Evolutionary conservation across 2,329 filamentous ascomycete genomes (phyloP).

Genomic region (Dryadomyces sulphureus): DNA sequence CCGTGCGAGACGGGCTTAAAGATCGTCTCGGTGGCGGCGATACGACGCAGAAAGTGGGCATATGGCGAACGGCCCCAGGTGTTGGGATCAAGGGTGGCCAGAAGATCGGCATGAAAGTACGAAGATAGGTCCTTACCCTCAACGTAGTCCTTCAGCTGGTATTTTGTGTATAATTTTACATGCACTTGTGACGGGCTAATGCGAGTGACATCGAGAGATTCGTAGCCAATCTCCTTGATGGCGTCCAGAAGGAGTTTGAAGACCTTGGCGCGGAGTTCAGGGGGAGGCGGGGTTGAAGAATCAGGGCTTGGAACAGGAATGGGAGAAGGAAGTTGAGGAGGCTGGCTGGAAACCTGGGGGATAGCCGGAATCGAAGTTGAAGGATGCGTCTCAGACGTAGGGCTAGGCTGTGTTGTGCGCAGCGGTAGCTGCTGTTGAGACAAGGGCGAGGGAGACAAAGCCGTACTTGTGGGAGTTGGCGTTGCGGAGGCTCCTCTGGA

Average conservation of each 20-base stretch:
- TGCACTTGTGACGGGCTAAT: conserved; percentile 17
- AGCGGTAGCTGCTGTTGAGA: neutral
- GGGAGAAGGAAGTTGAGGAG: no score
- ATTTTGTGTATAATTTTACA: conserved; percentile 20
- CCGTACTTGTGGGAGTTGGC: no score
- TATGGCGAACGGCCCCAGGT: conserved; percentile 19
- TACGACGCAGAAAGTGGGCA: conserved; percentile 20
- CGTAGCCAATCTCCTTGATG: conserved; percentile 15
- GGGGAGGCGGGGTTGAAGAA: neutral
- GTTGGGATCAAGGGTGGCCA: conserved; percentile 18
- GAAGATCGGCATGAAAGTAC: conserved; percentile 28
- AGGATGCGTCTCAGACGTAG: no score
- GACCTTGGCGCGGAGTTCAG: neutral
- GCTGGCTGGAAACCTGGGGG: no score
- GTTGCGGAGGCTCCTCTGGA: no score
- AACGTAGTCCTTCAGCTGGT: conserved; percentile 24
- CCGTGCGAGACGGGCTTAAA: conserved; percentile 14
- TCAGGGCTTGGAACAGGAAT: no score
- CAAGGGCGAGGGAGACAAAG: neutral
- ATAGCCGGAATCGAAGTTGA: no score
- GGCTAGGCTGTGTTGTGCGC: neutral
- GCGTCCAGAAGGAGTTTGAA: conserved; percentile 9
- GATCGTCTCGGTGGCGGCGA: conserved; percentile 13
- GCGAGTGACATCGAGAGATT: conserved; percentile 14
- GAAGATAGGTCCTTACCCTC: conserved; percentile 24